Percentiles rank a stretch among this genome's conserved stretches.
These are phyloP conservation scores for Silene uniflora DNA, from an alignment of 148 eudicot species.

Conservation along the genomic window DNA sequence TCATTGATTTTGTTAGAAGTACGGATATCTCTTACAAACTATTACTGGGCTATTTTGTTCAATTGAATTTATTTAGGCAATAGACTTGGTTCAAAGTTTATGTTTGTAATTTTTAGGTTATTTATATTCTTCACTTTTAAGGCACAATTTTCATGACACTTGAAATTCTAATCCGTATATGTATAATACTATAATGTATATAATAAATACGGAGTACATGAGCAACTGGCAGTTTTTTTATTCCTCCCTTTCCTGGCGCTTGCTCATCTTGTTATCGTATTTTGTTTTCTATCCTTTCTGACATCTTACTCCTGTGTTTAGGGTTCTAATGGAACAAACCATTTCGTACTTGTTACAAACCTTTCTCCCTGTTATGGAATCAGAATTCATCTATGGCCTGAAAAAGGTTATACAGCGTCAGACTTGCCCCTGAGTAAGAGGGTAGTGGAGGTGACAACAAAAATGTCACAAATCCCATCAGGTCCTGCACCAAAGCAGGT, in stretches of 20 bases:
- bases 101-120: background rate
- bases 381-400: slow-evolving; percentile 94
- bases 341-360: slow-evolving; percentile 89
- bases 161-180: background rate
- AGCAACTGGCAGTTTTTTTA: background rate
- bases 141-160: background rate
- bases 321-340: slow-evolving; percentile 69
- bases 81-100: background rate
- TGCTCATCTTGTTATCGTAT: slow-evolving; percentile 1
- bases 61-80: slow-evolving; percentile 1
- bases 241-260: background rate
- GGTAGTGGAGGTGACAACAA: slow-evolving; percentile 79
- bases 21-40: no score
- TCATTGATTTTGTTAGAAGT: no score
- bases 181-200: no score
- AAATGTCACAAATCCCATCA: slow-evolving; percentile 81
- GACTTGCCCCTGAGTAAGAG: slow-evolving; percentile 47
- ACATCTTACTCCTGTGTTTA: slow-evolving; percentile 27
- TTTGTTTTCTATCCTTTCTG: background rate
- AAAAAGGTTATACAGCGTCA: slow-evolving; percentile 54
- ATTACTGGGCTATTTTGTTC: no score
- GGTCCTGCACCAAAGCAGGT: slow-evolving; percentile 99
- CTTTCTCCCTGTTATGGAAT: slow-evolving; percentile 93
- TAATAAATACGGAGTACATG: no score
- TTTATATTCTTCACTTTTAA: background rate